phyloP scores from a whole-genome alignment of 345 rosid genomes.

The Alliaria petiolata region DNA sequence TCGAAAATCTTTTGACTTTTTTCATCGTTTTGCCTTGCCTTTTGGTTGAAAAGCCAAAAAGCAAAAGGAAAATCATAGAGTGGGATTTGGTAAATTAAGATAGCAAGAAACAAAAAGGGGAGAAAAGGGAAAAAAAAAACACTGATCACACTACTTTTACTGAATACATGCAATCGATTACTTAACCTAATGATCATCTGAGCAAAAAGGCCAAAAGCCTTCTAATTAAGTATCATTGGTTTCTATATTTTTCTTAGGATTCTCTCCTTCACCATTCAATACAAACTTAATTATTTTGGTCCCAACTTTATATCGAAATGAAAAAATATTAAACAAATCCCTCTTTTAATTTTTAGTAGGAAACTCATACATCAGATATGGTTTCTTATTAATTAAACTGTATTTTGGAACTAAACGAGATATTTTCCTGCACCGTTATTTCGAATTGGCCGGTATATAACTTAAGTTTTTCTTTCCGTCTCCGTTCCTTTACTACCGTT shows the following conservation, averaged over 20 bases:
- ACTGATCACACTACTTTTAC: conserved; percentile 30
- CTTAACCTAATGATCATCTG: conserved; percentile 13
- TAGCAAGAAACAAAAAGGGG: conserved; percentile 17
- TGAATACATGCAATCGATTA: conserved; percentile 24
- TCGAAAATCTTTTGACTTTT: conserved; percentile 33
- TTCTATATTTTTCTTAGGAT: conserved; percentile 21
- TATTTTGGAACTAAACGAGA: too few relatives aligned
- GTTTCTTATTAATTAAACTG: too few relatives aligned
- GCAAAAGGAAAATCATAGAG: conserved; percentile 24
- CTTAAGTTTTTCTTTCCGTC: too few relatives aligned
- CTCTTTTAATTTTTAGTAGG: background rate
- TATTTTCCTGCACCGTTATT: too few relatives aligned
- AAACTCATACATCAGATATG: background rate
- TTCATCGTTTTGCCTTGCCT: conserved; percentile 20
- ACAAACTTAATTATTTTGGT: background rate
- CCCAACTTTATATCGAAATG: conserved; percentile 1
- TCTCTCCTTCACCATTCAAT: conserved; percentile 15
- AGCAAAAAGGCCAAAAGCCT: conserved; percentile 22
- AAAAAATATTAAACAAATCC: background rate
- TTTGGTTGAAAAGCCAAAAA: conserved; percentile 36
- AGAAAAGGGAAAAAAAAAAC: background rate
- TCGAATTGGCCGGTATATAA: background rate
- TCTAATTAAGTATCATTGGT: conserved; percentile 3
- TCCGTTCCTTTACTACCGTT: too few relatives aligned
- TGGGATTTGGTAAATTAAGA: conserved; percentile 32